Base-by-base conservation (phyloP, 306 rosid species). In the Cicer arietinum region DNA sequence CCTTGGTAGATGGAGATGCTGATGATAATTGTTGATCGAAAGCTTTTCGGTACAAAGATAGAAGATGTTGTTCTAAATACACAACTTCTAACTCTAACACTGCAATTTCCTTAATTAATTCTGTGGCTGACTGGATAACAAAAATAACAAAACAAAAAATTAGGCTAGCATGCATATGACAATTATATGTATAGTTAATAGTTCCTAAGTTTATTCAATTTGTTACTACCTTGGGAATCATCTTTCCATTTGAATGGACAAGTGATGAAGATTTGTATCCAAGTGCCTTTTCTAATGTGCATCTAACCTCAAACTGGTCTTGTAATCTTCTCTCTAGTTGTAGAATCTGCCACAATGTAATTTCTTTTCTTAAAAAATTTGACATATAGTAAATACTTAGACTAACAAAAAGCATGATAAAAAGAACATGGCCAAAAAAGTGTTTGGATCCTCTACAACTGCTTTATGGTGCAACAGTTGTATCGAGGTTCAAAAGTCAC, bases 41-140 rank as follows among this genome's bases (percentile, higher is more conserved):
- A 58, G 96, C 97, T 80, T 82, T 89, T 18, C 99, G 96, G 83
- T 95, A 95, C 76, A 92, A 77, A 8, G 96, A 86, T 67, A 95
- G 97, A 83, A 95, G 98, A 78, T 95, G 96, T 42, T 95, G 99
- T 72, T 95, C 99, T 85, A 95, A 88, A 84, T 95, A 89, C 59
- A 81, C 88, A 72, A 95, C 99, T 83, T 95, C 98, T 69, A 89
- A 76, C 83, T 95, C 99, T 51, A 95, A 69, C 43, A 95, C 88
- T 1, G 98, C 93, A 71, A 95, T 90, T 82, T 95, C 98, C 85
- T 85, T 95, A n/a, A 95, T 89, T 67, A 95, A 82, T 76, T 92
- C 97, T 42, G 93, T 86, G 40, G 99, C 94, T 60, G 96, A 89
- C 99, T 95, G 93, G 48, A 88, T 84, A 44, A 44, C 45, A 72